A percentile compares a stretch with the other conserved stretches of the same genome.
Conservation (phyloP, 371 early-diverging fungal genomes). For the Syncephalastrum racemosum region DNA sequence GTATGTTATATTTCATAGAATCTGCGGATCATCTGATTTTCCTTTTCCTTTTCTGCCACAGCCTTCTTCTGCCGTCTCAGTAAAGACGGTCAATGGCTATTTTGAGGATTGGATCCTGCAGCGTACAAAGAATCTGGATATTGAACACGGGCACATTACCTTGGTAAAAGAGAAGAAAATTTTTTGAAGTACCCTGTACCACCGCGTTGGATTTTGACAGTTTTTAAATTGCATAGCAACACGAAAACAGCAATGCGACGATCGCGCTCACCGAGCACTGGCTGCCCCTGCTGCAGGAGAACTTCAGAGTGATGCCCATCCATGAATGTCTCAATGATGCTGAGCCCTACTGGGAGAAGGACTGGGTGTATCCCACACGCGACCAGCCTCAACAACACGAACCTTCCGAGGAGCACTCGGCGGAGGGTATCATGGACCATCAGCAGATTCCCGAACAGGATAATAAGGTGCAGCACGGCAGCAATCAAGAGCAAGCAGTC, state of each 20-base stretch:
- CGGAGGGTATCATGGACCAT: no score
- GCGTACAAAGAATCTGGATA: conserved; percentile 21
- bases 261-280: conserved; percentile 31
- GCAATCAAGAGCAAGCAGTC: no score
- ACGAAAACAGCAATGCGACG: conserved; percentile 32
- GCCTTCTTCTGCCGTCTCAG: background rate
- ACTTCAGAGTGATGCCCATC: conserved; percentile 32
- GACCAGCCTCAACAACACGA: no score
- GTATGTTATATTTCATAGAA: conserved; percentile 8
- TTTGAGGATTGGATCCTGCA: conserved; percentile 36
- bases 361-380: conserved; percentile 1
- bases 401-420: no score
- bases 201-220: no score
- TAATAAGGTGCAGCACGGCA: no score
- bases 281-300: conserved; percentile 26
- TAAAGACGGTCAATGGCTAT: conserved; percentile 24
- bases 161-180: conserved; percentile 10
- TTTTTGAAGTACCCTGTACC: background rate
- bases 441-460: no score
- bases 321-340: conserved; percentile 30
- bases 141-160: conserved; percentile 38
- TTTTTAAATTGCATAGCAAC: conserved; percentile 13
- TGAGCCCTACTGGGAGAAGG: conserved; percentile 32
- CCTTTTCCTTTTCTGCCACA: conserved; percentile 8
- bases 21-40: background rate